These are phyloP conservation scores for Fusarium camptoceras DNA, from an alignment of 2,329 filamentous ascomycete species.

Conservation along the genomic window DNA sequence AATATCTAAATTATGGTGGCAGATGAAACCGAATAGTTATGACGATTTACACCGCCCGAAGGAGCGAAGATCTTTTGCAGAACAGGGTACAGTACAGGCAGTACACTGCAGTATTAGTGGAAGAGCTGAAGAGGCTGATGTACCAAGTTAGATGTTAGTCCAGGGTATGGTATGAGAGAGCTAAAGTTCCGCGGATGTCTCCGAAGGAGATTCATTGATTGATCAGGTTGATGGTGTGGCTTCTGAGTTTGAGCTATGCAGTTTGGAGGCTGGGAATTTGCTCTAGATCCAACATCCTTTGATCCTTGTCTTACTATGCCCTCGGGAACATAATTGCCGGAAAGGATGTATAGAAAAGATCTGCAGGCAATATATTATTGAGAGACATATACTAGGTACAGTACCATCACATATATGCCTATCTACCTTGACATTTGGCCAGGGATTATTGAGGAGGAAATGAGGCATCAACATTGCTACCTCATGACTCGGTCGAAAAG, in stretches of 20 bases:
- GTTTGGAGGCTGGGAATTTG: neutral
- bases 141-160: neutral
- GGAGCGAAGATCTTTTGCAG: neutral
- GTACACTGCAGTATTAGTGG: neutral
- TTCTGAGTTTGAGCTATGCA: slow-evolving; percentile 19
- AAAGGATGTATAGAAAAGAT: neutral
- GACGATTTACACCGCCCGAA: slow-evolving; percentile 7
- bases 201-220: slow-evolving; percentile 14
- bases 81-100: neutral
- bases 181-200: slow-evolving; percentile 14
- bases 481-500: neutral
- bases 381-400: neutral
- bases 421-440: neutral
- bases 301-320: neutral
- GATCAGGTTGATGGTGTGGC: slow-evolving; percentile 8
- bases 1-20: neutral
- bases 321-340: neutral
- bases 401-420: neutral
- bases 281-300: neutral
- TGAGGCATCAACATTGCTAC: neutral
- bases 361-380: neutral
- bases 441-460: neutral
- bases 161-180: neutral
- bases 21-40: neutral
- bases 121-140: slow-evolving; percentile 10